A percentile compares a stretch with the other conserved stretches of the same genome.
These are phyloP conservation scores for Tuber aestivum DNA, from an alignment of 495 filamentous ascomycete genomes.

Conservation along the genomic window DNA sequence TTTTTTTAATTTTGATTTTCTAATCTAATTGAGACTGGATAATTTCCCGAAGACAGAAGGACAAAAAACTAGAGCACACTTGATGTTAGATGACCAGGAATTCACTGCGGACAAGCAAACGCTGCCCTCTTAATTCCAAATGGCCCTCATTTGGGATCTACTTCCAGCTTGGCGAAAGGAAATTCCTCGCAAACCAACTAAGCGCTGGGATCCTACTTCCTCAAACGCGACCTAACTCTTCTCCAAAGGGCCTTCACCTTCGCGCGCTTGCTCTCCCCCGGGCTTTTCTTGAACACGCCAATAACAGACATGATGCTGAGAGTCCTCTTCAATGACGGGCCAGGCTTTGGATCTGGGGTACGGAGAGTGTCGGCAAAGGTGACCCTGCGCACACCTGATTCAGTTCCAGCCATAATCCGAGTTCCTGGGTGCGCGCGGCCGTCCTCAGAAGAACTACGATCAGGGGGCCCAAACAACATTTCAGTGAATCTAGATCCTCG, in stretches of 20 bases:
- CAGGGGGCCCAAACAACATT: neutral
- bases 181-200: neutral
- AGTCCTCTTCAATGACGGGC: neutral
- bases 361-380: neutral
- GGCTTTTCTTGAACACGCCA: neutral
- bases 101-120: neutral
- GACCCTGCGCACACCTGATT: neutral
- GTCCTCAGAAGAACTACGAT: neutral
- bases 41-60: neutral
- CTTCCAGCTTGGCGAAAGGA: neutral
- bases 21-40: neutral
- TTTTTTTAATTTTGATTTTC: neutral
- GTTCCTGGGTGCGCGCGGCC: neutral
- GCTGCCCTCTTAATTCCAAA: neutral
- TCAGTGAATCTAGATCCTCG: neutral
- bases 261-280: neutral
- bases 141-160: neutral
- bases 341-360: neutral
- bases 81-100: too few relatives aligned
- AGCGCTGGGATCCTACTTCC: neutral
- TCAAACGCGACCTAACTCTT: neutral
- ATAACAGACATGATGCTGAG: neutral
- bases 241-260: neutral
- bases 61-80: neutral
- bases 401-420: neutral